Conservation (phyloP, 2,329 filamentous ascomycete genomes). For the Cladosporium austrohemisphaericum region DNA sequence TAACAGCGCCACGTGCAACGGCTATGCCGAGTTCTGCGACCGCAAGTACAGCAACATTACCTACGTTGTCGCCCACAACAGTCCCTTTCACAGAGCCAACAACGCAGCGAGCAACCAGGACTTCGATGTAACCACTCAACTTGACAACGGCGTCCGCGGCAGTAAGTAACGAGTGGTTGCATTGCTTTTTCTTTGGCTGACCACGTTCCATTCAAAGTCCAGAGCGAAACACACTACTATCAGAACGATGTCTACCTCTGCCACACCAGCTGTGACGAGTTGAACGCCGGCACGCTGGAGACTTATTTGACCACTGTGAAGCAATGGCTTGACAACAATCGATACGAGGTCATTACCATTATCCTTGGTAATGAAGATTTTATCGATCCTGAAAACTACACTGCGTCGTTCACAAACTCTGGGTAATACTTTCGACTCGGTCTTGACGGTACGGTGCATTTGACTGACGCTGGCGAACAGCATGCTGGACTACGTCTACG, state of each 20-base stretch:
- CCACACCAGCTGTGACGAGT: conserved; percentile 59
- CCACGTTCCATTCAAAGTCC: conserved; percentile 50
- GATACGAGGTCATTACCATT: conserved; percentile 83
- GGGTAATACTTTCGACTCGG: conserved; percentile 34
- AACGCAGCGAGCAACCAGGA: conserved; percentile 45
- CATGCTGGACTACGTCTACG: conserved; percentile 69
- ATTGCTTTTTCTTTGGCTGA: neutral
- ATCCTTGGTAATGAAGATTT: conserved; percentile 81
- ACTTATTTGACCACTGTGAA: conserved; percentile 55
- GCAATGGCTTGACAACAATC: conserved; percentile 62
- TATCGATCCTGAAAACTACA: conserved; percentile 61
- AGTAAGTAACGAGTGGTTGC: neutral
- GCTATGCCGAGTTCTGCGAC: conserved; percentile 52
- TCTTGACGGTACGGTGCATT: no score
- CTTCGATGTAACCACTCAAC: conserved; percentile 54
- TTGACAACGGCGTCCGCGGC: conserved; percentile 60
- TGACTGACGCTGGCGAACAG: conserved; percentile 40
- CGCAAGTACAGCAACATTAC: conserved; percentile 58
- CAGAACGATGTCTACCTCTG: conserved; percentile 56
- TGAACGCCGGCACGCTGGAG: conserved; percentile 50
- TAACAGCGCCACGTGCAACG: conserved; percentile 50
- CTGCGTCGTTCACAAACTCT: conserved; percentile 63
- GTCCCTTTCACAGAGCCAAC: conserved; percentile 60
- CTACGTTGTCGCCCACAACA: conserved; percentile 63
- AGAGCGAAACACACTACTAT: conserved; percentile 52